phyloP scores from a whole-genome alignment of 139 green algal genomes.

The Edaphochlamys debaryana region DNA sequence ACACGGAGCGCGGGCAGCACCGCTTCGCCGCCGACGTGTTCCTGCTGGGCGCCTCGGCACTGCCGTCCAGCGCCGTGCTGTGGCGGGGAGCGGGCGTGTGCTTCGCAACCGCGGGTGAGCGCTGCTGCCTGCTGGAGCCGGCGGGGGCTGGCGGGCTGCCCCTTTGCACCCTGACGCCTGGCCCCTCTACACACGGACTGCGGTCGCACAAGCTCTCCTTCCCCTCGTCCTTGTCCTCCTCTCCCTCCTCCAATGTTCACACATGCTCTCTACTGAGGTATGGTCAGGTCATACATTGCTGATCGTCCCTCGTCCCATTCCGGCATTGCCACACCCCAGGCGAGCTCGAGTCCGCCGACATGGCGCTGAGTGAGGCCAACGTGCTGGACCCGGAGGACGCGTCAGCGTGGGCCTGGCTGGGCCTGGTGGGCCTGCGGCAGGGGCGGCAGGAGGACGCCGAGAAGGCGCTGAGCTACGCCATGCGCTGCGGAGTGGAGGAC shows the following conservation, averaged over 20 bases:
- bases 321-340: too few species aligned
- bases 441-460: slow-evolving; percentile 21
- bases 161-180: too few species aligned
- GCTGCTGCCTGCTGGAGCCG: background rate
- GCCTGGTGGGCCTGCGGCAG: slow-evolving; percentile 31
- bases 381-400: slow-evolving; percentile 41
- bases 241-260: background rate
- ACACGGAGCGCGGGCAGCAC: slow-evolving; percentile 11
- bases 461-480: slow-evolving; percentile 2
- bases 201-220: too few species aligned
- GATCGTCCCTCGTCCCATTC: too few species aligned
- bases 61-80: slow-evolving; percentile 5
- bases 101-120: slow-evolving; percentile 10
- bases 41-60: slow-evolving; percentile 4
- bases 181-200: too few species aligned
- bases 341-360: slow-evolving; percentile 21
- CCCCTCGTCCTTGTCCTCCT: too few species aligned
- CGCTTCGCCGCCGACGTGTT: slow-evolving; percentile 27
- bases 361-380: slow-evolving; percentile 36
- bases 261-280: too few species aligned
- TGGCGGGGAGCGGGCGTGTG: slow-evolving; percentile 21
- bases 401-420: slow-evolving; percentile 23
- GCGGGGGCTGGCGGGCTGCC: too few species aligned
- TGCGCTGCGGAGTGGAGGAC: slow-evolving; percentile 14
- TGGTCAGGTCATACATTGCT: too few species aligned